Evolutionary conservation across 2,329 filamentous ascomycete species (phyloP).

Genomic region (Calonectria ilicicola): DNA sequence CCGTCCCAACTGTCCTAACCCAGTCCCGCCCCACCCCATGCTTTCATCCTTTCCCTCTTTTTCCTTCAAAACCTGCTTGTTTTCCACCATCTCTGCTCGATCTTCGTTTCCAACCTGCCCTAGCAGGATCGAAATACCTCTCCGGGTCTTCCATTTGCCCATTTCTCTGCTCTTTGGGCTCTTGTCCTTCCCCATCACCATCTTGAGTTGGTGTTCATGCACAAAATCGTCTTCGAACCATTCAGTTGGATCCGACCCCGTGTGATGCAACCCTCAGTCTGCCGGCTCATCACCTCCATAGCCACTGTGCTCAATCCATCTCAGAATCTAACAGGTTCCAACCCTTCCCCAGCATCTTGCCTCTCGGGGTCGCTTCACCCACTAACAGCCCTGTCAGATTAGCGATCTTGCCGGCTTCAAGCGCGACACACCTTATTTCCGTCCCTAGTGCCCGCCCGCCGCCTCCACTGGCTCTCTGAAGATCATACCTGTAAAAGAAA

Average conservation of each 20-base stretch:
- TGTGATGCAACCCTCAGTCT: slow-evolving; percentile 11
- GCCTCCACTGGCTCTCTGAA: background rate
- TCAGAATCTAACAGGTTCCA: background rate
- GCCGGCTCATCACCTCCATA: background rate
- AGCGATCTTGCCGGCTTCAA: slow-evolving; percentile 13
- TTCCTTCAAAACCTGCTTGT: slow-evolving; percentile 10
- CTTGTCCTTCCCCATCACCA: background rate
- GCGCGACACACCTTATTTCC: background rate
- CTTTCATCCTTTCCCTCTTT: background rate
- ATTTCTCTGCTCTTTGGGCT: background rate
- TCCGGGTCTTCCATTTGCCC: background rate
- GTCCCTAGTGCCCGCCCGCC: background rate
- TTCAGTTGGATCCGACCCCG: slow-evolving; percentile 3
- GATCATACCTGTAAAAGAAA: background rate
- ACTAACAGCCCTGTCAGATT: slow-evolving; percentile 25
- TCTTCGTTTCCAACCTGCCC: background rate
- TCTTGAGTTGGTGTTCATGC: slow-evolving; percentile 9
- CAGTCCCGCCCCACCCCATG: background rate
- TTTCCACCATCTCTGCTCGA: background rate
- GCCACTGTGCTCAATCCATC: slow-evolving; percentile 3
- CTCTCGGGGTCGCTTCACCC: background rate
- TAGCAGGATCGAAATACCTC: background rate
- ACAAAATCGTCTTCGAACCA: slow-evolving; percentile 1
- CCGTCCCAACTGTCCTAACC: background rate
- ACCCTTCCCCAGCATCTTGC: background rate